Conservation (phyloP, 352 stramenopile species). For the Globisporangium carolinianum region DNA sequence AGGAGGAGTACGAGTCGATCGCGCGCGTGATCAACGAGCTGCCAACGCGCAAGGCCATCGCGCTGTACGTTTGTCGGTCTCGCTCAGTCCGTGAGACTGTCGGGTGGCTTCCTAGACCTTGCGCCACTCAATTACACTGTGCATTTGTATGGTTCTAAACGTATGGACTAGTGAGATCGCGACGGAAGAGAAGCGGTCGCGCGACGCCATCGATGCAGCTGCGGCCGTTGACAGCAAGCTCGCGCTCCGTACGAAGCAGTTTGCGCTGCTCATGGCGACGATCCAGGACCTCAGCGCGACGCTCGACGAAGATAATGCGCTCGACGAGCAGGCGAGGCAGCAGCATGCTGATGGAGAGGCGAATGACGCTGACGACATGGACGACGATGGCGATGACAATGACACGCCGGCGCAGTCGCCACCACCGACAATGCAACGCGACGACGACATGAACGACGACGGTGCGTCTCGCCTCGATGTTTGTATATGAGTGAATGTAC, state of each 20-base stretch:
- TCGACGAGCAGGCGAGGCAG: slow-evolving; percentile 38
- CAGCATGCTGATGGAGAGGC: slow-evolving; percentile 19
- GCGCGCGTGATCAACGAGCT: slow-evolving; percentile 78
- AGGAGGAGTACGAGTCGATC: slow-evolving; percentile 86
- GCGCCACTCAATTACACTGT: no score
- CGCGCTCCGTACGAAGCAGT: slow-evolving; percentile 71
- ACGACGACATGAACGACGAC: neutral
- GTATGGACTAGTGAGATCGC: slow-evolving; percentile 32
- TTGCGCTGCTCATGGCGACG: slow-evolving; percentile 70
- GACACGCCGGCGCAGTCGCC: no score
- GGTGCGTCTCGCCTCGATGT: neutral
- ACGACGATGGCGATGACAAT: slow-evolving; percentile 18
- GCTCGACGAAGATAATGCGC: slow-evolving; percentile 57
- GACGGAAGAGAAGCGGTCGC: slow-evolving; percentile 47
- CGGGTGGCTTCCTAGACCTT: no score
- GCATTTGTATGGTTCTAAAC: no score
- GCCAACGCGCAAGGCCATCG: slow-evolving; percentile 53
- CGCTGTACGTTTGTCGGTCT: slow-evolving; percentile 24
- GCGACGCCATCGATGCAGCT: slow-evolving; percentile 48
- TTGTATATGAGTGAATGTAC: neutral
- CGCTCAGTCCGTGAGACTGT: neutral
- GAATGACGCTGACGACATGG: slow-evolving; percentile 65
- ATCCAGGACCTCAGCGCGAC: slow-evolving; percentile 83
- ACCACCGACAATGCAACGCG: no score
- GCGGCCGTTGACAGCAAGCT: slow-evolving; percentile 53